Evolutionary conservation across 2,329 filamentous ascomycete genomes (phyloP).

Genomic region (Pseudovirgaria hyperparasitica): DNA sequence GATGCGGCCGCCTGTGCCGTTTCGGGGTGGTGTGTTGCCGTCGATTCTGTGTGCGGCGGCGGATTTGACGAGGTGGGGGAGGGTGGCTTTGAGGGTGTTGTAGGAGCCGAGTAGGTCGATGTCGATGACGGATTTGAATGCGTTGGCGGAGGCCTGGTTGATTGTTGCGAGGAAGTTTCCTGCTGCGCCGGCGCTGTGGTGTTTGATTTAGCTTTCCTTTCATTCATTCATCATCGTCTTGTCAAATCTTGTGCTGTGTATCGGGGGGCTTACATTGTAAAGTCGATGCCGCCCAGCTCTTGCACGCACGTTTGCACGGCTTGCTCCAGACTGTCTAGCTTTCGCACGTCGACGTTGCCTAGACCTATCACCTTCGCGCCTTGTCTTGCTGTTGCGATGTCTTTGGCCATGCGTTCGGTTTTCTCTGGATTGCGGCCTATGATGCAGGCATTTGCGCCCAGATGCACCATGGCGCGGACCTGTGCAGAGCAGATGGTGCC

Average conservation of each 20-base stretch:
- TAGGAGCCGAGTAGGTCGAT: conserved; percentile 91
- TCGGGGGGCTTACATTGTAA: conserved; percentile 65
- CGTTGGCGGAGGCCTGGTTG: conserved; percentile 68
- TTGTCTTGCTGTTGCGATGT: conserved; percentile 65
- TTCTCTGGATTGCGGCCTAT: conserved; percentile 82
- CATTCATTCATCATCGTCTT: conserved; percentile 5
- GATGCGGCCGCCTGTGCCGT: conserved; percentile 64
- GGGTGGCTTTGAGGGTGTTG: conserved; percentile 85
- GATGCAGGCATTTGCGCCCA: conserved; percentile 90
- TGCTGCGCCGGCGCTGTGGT: conserved; percentile 68
- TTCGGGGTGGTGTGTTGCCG: conserved; percentile 33
- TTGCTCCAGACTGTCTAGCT: conserved; percentile 51
- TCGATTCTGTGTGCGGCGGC: conserved; percentile 49
- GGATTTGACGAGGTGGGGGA: conserved; percentile 71
- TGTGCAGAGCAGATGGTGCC: conserved; percentile 91
- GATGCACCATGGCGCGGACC: conserved; percentile 77
- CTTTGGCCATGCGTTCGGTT: conserved; percentile 66
- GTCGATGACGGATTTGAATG: conserved; percentile 90
- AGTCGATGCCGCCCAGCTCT: conserved; percentile 83
- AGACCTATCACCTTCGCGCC: conserved; percentile 82
- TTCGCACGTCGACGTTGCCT: conserved; percentile 56
- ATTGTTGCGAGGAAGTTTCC: conserved; percentile 92
- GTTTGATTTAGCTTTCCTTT: conserved; percentile 5
- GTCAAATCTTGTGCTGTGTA: too few species aligned
- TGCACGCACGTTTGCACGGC: conserved; percentile 69